Evolutionary conservation across 164 flowering plant species (phyloP), one percentile per base, ranked within the genome.

Genomic region (Chimonanthus salicifolius): DNA sequence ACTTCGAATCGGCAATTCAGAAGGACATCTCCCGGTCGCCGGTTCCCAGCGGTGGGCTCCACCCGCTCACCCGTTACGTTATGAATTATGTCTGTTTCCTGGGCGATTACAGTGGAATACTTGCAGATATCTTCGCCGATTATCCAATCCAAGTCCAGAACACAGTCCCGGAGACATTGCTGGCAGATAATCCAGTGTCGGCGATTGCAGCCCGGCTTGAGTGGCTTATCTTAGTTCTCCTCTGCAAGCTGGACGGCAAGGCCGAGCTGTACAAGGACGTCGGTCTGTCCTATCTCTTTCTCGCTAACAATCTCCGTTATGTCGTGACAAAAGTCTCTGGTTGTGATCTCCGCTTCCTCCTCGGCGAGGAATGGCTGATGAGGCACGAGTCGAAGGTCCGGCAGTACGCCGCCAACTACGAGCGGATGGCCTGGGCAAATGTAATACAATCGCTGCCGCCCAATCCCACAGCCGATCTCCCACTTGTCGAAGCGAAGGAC

Each of bases 161-260:
- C 46, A 75, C 0, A 68, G 74, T 78, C 47, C 89, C 85, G 6
- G 71, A 65, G 5, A 33, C 68, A 44, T 4, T 15, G 68, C 68
- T 65, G n/a, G 49, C 75, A 2, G 75, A 72, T 33, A 72, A 72
- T 49, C 69, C 75, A 3, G 11, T 16, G 13, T 74, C 87, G 45
- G 58, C 81, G 16, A 50, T 82, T 1, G 67, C 86, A 0, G 20
- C 65, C 6, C 81, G 83, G 6, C 15, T 88, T 5, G 87, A 90
- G 2, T 87, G 94, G 94, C 76, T 91, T 5, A 74, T 89, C 8
- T 84, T 86, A 5, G 82, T 82, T 10, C 89, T 91, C 15, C 86
- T 89, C 45, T 86, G 91, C 80, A 91, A 86, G 70, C 85, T 91
- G 49, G 94, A 91, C 80, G 74, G 79, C 62, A 89, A 83, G 70